Conservation (phyloP, 345 rosid genomes). For the Lumnitzera littorea region DNA sequence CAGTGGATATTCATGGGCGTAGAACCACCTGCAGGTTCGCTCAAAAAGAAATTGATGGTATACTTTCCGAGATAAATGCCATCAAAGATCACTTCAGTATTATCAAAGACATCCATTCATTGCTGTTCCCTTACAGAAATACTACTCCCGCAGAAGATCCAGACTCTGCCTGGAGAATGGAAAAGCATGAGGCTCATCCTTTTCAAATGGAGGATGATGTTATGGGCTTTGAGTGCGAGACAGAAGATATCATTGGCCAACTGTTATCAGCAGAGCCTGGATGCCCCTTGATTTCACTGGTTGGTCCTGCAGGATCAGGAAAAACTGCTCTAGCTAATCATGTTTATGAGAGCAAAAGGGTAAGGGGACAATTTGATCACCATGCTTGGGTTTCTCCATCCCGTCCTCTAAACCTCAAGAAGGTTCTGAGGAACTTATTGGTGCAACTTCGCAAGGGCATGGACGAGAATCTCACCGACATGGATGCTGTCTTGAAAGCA, state of each 20-base stretch:
- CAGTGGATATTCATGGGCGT: background rate
- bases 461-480: background rate
- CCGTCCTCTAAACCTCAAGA: conserved; percentile 3
- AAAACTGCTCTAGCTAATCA: conserved; percentile 14
- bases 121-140: background rate
- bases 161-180: background rate
- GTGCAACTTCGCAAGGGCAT: background rate
- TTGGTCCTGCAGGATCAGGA: conserved; percentile 14
- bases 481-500: background rate
- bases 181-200: background rate
- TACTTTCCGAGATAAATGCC: conserved; percentile 1
- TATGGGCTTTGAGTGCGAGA: background rate
- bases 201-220: conserved; percentile 3
- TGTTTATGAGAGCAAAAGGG: conserved; percentile 8
- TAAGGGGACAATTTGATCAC: conserved; percentile 6
- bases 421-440: conserved; percentile 7
- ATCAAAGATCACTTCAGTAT: background rate
- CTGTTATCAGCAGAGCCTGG: conserved; percentile 3
- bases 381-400: conserved; percentile 13
- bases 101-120: background rate
- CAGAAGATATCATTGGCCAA: background rate
- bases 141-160: background rate
- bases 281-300: background rate
- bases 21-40: background rate
- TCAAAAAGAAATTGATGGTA: background rate